Conservation (phyloP, 2,329 filamentous ascomycete genomes). For the Orbilia ellipsospora region DNA sequence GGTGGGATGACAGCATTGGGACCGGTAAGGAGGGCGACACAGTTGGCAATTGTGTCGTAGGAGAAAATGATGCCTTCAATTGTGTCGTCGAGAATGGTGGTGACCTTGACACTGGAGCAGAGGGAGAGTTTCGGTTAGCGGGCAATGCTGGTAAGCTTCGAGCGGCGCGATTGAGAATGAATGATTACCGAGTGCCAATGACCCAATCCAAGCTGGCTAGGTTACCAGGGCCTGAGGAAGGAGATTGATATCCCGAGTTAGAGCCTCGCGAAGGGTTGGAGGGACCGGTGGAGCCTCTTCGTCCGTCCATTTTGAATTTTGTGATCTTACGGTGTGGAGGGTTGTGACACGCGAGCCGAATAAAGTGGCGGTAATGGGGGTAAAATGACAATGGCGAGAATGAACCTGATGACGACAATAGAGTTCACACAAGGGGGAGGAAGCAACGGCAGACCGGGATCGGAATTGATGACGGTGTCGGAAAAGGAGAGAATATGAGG, state of each 20-base stretch:
- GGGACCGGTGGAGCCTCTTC: conserved; percentile 55
- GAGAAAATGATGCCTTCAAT: conserved; percentile 59
- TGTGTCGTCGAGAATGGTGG: conserved; percentile 59
- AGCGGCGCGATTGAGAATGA: not conserved
- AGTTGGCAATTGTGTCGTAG: conserved; percentile 59
- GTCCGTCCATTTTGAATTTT: conserved; percentile 51
- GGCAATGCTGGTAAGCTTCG: conserved; percentile 4
- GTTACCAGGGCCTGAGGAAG: conserved; percentile 47
- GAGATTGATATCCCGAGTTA: conserved; percentile 46
- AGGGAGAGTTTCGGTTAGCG: not conserved
- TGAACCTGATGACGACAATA: not conserved
- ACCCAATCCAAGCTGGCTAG: conserved; percentile 58
- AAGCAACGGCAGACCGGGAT: not conserved
- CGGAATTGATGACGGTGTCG: not conserved
- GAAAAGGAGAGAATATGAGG: not conserved
- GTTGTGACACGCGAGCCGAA: not conserved
- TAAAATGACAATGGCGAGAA: not conserved
- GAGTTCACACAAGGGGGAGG: too few relatives aligned
- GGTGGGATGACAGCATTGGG: conserved; percentile 33
- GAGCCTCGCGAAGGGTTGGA: conserved; percentile 53
- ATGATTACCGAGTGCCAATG: conserved; percentile 58
- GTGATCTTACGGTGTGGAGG: conserved; percentile 8
- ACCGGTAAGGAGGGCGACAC: conserved; percentile 56
- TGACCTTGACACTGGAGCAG: conserved; percentile 56
- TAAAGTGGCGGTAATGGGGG: not conserved